phyloP scores from a whole-genome alignment of 495 filamentous ascomycete genomes.

The Penicillium dipodomyicola region DNA sequence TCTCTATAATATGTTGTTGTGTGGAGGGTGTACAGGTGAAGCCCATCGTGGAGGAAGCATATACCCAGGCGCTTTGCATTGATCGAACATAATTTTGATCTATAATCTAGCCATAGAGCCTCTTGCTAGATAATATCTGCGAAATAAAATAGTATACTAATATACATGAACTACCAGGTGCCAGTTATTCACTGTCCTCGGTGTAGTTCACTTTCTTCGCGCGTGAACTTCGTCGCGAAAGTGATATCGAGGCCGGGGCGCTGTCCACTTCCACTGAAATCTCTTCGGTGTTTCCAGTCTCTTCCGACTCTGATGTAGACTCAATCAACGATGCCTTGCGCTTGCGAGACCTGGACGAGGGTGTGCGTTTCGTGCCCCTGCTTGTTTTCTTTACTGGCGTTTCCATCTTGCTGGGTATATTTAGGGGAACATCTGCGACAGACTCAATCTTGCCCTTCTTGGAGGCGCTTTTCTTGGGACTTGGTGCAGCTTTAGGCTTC shows the following conservation, averaged over 20 bases:
- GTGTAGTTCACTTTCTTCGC: constrained; percentile 48
- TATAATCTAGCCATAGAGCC: neutral
- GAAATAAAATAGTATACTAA: neutral
- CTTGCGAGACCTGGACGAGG: constrained; percentile 32
- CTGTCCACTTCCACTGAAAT: constrained; percentile 15
- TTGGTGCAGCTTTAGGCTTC: constrained; percentile 51
- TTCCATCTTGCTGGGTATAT: constrained; percentile 24
- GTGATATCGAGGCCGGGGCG: constrained; percentile 10
- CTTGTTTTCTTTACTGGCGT: constrained; percentile 28
- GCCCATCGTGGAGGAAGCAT: neutral
- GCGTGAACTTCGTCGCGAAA: constrained; percentile 34
- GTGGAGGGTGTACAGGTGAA: neutral
- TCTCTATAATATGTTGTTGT: neutral
- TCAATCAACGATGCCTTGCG: constrained; percentile 33
- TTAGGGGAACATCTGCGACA: constrained; percentile 7
- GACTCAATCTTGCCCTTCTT: constrained; percentile 28
- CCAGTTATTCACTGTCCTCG: constrained; percentile 38
- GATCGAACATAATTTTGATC: neutral
- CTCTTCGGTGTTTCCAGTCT: constrained; percentile 5
- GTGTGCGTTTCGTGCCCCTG: constrained; percentile 16
- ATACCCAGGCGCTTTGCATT: neutral
- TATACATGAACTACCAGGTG: constrained; percentile 6
- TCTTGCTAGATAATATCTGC: neutral
- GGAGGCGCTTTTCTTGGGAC: constrained; percentile 20
- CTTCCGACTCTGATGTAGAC: constrained; percentile 32